Conservation (phyloP, 2,329 filamentous ascomycete genomes). For the Neofusicoccum cordaticola region DNA sequence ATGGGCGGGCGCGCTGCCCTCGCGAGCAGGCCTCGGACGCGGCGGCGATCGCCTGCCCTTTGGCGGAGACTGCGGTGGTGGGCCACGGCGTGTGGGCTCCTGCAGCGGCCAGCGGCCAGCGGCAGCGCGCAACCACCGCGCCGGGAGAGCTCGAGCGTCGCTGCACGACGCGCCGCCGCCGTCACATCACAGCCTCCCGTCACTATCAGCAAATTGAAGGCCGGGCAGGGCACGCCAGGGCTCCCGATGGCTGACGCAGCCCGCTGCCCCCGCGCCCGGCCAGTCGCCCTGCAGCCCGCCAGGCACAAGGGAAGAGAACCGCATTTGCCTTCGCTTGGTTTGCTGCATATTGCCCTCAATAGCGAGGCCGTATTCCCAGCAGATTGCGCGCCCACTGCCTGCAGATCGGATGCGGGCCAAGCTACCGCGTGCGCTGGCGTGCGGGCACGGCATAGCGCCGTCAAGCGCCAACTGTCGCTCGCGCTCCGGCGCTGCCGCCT, state of each 20-base stretch:
- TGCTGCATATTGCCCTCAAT: not conserved
- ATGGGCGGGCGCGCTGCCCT: not conserved
- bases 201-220: constrained; percentile 4
- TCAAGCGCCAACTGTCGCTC: not conserved
- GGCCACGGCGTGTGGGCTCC: not conserved
- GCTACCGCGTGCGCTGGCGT: not conserved
- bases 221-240: not conserved
- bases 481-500: not conserved
- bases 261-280: not conserved
- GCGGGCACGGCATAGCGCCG: too few relatives aligned
- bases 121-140: not conserved
- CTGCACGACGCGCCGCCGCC: constrained; percentile 4
- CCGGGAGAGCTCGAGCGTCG: not conserved
- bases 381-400: not conserved
- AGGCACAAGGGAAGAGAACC: not conserved
- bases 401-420: not conserved
- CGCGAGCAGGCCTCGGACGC: not conserved
- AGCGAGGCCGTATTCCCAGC: constrained; percentile 3
- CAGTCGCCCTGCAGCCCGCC: not conserved
- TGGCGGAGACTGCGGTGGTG: not conserved
- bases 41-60: not conserved
- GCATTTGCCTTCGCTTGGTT: not conserved
- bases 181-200: constrained; percentile 13
- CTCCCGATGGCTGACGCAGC: not conserved
- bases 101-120: not conserved